These are phyloP conservation scores for Trypanosoma platydactyli DNA, from an alignment of 208 protist genomes.

Conservation along the genomic window DNA sequence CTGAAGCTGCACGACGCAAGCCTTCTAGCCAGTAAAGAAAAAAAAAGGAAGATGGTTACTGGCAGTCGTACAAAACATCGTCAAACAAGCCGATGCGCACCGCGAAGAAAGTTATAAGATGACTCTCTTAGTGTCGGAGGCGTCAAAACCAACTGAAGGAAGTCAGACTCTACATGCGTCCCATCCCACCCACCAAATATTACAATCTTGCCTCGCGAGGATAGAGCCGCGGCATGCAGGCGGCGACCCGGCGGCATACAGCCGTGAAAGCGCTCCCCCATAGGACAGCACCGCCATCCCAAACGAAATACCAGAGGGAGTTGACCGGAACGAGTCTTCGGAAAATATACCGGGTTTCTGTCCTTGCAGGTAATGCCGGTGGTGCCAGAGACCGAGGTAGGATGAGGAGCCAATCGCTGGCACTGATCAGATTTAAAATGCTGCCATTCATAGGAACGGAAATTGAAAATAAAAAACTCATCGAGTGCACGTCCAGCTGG, in stretches of 20 bases:
- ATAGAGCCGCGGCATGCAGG: slow-evolving; percentile 6
- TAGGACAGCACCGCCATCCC: neutral
- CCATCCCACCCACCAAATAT: slow-evolving; percentile 26
- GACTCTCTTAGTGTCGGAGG: slow-evolving; percentile 9
- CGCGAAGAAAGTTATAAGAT: slow-evolving; percentile 3
- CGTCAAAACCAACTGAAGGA: slow-evolving; percentile 4
- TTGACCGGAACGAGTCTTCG: neutral
- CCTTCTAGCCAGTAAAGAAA: neutral
- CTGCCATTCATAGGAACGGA: neutral
- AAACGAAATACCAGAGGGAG: neutral
- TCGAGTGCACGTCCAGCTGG: neutral
- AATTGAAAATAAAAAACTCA: slow-evolving; percentile 15
- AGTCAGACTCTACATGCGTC: slow-evolving; percentile 8
- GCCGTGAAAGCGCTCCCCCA: neutral
- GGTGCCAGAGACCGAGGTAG: neutral
- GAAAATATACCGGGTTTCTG: neutral
- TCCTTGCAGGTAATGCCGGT: neutral
- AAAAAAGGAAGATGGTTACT: slow-evolving; percentile 12
- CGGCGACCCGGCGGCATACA: slow-evolving; percentile 10
- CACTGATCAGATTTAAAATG: neutral
- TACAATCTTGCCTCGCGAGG: slow-evolving; percentile 7
- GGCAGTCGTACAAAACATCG: neutral
- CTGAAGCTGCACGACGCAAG: neutral
- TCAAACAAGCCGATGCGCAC: neutral
- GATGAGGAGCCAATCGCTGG: neutral